These are phyloP conservation scores for Amorphotheca resinae DNA, from an alignment of 495 filamentous ascomycete species.

Conservation along the genomic window DNA sequence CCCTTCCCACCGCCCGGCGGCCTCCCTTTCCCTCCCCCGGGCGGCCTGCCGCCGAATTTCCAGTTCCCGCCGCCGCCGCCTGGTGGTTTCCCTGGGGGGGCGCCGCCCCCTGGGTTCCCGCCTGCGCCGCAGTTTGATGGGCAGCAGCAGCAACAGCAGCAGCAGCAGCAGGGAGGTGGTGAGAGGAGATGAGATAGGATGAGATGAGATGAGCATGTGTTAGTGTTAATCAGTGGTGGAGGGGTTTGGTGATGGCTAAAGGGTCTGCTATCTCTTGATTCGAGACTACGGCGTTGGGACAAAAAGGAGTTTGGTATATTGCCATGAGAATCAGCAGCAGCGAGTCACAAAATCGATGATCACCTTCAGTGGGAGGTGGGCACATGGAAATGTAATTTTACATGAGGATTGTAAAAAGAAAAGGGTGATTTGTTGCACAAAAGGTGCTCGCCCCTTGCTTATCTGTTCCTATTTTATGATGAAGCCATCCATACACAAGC, in stretches of 20 bases:
- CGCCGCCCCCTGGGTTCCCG: conserved; percentile 20
- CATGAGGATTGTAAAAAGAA: too few relatives aligned
- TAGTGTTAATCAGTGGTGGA: neutral
- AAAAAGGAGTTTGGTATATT: neutral
- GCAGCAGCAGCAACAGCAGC: conserved; percentile 2
- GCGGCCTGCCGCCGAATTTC: conserved; percentile 44
- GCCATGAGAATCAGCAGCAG: too few relatives aligned
- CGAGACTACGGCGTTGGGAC: conserved; percentile 4
- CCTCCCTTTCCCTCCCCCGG: conserved; percentile 56
- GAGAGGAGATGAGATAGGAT: conserved; percentile 10
- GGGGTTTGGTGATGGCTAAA: neutral
- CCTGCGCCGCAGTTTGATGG: conserved; percentile 10
- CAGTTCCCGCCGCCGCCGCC: conserved; percentile 30
- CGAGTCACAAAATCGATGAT: too few relatives aligned
- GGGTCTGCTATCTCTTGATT: too few relatives aligned
- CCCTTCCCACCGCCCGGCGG: conserved; percentile 40
- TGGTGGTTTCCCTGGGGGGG: conserved; percentile 18
- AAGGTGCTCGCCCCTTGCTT: too few relatives aligned
- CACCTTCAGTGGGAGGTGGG: too few relatives aligned
- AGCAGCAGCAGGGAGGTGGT: conserved; percentile 2
- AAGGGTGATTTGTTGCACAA: too few relatives aligned
- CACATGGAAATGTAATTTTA: too few relatives aligned
- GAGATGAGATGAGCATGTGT: neutral
- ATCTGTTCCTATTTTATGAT: neutral
- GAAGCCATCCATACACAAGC: neutral